Evolutionary conservation across 345 rosid species (phyloP).

Genomic region (Nasturtium officinale): DNA sequence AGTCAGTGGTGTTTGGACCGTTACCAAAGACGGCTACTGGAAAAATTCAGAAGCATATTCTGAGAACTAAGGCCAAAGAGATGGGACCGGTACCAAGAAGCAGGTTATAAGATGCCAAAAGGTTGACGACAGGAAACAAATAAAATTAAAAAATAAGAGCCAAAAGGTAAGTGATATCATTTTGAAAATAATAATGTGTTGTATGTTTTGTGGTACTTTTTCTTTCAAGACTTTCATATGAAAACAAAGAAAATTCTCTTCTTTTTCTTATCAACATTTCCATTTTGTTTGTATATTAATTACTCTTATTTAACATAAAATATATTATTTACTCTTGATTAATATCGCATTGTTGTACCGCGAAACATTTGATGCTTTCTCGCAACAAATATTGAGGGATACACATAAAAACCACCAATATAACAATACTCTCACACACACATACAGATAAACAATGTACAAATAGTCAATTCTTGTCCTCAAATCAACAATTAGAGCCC

Average conservation of each 20-base stretch:
- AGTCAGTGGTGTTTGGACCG: conserved; percentile 75
- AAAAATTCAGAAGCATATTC: conserved; percentile 83
- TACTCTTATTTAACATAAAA: neutral
- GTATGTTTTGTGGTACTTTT: conserved; percentile 9
- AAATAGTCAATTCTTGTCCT: neutral
- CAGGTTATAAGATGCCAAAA: conserved; percentile 49
- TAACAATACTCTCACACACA: neutral
- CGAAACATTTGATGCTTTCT: neutral
- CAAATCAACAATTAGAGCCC: conserved; percentile 13
- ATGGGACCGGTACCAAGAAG: conserved; percentile 69
- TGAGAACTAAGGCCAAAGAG: conserved; percentile 75
- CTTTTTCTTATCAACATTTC: neutral
- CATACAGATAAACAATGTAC: neutral
- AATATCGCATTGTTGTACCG: no score
- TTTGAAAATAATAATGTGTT: conserved; percentile 14
- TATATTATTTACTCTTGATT: neutral
- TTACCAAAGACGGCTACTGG: conserved; percentile 95
- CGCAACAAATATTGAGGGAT: neutral
- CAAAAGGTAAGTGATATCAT: neutral
- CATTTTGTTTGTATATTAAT: neutral
- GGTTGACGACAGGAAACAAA: neutral
- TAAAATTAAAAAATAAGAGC: no score
- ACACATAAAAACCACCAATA: neutral
- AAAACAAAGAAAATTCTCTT: neutral
- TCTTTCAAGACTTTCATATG: neutral